phyloP scores from a whole-genome alignment of 192 early-diverging fungal genomes.

The Backusella liffmaniae region DNA sequence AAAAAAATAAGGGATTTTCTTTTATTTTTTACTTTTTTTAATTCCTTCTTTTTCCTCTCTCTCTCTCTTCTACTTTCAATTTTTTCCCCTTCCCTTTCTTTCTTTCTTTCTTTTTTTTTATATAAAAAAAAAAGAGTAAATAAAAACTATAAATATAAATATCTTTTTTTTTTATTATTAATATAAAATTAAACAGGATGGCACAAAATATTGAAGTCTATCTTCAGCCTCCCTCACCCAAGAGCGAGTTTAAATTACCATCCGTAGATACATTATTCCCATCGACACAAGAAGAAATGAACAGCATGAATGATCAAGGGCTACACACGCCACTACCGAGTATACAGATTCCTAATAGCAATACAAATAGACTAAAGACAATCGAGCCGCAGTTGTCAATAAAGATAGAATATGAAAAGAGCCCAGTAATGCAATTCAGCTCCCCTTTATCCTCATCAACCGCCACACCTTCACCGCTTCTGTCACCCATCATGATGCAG shows the following conservation, averaged over 20 bases:
- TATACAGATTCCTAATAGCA: conserved; percentile 4
- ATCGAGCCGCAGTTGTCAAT: conserved; percentile 12
- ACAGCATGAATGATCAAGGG: neutral
- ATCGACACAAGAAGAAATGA: neutral
- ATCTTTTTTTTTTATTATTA: neutral
- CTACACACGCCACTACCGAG: neutral
- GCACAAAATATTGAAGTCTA: conserved; percentile 7
- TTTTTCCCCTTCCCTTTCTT: neutral
- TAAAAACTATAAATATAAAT: neutral
- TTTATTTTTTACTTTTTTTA: neutral
- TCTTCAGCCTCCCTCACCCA: conserved; percentile 11
- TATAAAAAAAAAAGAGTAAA: neutral
- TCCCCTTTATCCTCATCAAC: conserved; percentile 1
- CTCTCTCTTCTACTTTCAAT: neutral
- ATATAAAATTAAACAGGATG: neutral
- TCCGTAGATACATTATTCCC: conserved; percentile 10
- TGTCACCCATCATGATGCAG: conserved; percentile 2
- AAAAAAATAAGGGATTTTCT: conserved; percentile 1
- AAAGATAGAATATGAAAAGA: neutral
- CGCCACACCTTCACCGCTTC: neutral
- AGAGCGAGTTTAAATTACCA: conserved; percentile 4
- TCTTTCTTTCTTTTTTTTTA: neutral
- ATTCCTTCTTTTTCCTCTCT: neutral
- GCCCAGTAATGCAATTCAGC: conserved; percentile 3
- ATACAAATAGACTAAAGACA: conserved; percentile 2